A percentile compares a stretch with the other conserved stretches of the same genome.
Evolutionary conservation across 2,329 filamentous ascomycete species (phyloP).

Genomic region (Aspergillus novofumigatus): DNA sequence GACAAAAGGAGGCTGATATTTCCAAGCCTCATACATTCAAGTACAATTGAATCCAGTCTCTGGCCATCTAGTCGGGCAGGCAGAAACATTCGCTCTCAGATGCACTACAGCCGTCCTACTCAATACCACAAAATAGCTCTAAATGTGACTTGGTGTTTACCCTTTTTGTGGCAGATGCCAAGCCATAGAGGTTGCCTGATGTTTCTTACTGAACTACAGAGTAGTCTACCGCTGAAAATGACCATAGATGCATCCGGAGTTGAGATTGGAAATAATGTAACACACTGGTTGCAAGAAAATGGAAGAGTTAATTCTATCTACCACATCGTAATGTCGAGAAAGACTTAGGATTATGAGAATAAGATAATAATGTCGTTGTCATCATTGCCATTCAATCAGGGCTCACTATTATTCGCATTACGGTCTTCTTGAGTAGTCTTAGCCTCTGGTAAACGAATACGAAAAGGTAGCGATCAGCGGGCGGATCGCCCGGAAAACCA

Average conservation of each 20-base stretch:
- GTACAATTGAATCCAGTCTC: neutral
- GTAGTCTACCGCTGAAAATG: too few species aligned
- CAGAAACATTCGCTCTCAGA: neutral
- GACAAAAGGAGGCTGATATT: neutral
- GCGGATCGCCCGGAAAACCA: slow-evolving; percentile 21
- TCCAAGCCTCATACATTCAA: neutral
- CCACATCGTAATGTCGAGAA: neutral
- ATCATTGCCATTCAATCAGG: neutral
- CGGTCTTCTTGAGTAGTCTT: neutral
- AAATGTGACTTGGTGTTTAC: neutral
- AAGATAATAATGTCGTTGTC: neutral
- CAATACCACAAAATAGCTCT: neutral
- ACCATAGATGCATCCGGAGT: too few species aligned
- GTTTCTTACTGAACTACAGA: neutral
- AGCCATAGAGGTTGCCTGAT: neutral
- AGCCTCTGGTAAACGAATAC: neutral
- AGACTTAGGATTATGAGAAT: neutral
- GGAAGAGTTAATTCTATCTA: neutral
- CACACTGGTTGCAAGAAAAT: neutral
- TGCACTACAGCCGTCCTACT: neutral
- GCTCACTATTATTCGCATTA: neutral
- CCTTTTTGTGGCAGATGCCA: neutral
- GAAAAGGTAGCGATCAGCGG: slow-evolving; percentile 19
- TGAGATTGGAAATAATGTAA: too few species aligned
- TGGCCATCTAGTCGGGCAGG: neutral